These are phyloP conservation scores for Atkinsonella texensis DNA, from an alignment of 2,329 filamentous ascomycete species.

Conservation along the genomic window DNA sequence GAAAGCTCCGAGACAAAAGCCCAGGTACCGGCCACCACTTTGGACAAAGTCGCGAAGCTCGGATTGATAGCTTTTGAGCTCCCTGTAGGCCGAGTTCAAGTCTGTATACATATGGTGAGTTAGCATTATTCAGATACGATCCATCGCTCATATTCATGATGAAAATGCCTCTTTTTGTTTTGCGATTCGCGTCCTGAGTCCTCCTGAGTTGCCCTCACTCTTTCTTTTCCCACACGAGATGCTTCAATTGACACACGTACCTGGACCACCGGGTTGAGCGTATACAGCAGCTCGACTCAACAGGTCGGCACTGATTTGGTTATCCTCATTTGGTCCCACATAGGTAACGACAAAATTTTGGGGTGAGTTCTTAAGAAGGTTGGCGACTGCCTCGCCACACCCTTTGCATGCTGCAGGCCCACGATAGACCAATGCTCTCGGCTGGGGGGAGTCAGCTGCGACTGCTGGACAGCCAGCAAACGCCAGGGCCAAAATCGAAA, in stretches of 20 bases:
- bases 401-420: constrained; percentile 10
- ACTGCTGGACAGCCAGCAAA: neutral
- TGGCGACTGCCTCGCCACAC: constrained; percentile 10
- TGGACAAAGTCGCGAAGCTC: constrained; percentile 11
- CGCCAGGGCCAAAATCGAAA: neutral
- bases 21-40: constrained; percentile 14
- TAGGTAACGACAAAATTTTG: constrained; percentile 11
- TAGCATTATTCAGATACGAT: neutral
- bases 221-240: no score
- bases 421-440: constrained; percentile 13
- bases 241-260: neutral
- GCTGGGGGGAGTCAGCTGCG: neutral
- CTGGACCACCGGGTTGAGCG: constrained; percentile 12
- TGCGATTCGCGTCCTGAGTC: no score
- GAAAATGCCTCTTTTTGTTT: neutral
- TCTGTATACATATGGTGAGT: constrained; percentile 6
- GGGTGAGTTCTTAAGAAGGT: constrained; percentile 10
- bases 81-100: constrained; percentile 9
- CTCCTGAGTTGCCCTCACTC: no score
- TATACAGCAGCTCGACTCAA: constrained; percentile 9
- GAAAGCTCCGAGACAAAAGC: constrained; percentile 17
- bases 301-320: constrained; percentile 6
- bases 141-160: neutral
- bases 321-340: constrained; percentile 10
- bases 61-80: constrained; percentile 7